A percentile compares a stretch with the other conserved stretches of the same genome.
Conservation (phyloP, 345 rosid genomes). For the Microcos paniculata region DNA sequence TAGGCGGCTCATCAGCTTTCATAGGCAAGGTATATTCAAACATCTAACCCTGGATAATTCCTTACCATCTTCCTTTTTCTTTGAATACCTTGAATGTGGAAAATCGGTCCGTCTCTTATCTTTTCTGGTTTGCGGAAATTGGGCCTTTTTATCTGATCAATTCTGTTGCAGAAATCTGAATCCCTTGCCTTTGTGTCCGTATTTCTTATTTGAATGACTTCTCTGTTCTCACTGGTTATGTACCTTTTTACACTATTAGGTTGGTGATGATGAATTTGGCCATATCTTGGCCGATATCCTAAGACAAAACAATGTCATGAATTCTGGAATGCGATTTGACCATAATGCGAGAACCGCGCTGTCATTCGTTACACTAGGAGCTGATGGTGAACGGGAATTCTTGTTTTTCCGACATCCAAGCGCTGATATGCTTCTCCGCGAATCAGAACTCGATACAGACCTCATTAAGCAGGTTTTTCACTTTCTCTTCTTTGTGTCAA, state of each 20-base stretch:
- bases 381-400: conserved; percentile 96
- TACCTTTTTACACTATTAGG: conserved; percentile 22
- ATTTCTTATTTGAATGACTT: neutral
- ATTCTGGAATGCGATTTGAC: conserved; percentile 80
- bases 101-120: too few species aligned
- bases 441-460: conserved; percentile 71
- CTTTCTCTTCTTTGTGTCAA: neutral
- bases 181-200: neutral
- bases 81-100: neutral
- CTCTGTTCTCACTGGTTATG: neutral
- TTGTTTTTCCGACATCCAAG: conserved; percentile 93
- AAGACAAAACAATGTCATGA: conserved; percentile 69
- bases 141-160: too few species aligned
- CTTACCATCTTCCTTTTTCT: neutral
- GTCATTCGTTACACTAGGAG: conserved; percentile 81
- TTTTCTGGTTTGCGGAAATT: too few species aligned
- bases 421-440: conserved; percentile 93
- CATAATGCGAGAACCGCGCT: conserved; percentile 77
- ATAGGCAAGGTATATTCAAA: conserved; percentile 73
- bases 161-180: conserved; percentile 6
- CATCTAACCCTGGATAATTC: neutral
- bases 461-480: conserved; percentile 62
- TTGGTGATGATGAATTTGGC: conserved; percentile 94
- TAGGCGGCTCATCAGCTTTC: conserved; percentile 93
- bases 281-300: conserved; percentile 75